These are phyloP conservation scores for Passiflora organensis DNA, from an alignment of 345 rosid genomes.

Conservation along the genomic window DNA sequence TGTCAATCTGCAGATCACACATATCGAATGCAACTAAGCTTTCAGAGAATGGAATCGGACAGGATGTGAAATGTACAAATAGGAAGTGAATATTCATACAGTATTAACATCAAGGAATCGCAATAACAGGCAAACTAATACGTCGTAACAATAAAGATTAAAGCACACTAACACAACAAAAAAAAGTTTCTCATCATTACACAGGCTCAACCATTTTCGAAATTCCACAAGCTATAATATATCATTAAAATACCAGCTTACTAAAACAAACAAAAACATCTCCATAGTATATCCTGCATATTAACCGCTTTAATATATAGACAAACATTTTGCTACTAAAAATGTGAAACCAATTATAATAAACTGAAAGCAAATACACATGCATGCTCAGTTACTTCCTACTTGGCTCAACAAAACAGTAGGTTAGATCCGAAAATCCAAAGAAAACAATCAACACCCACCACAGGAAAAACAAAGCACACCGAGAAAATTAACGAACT, in stretches of 20 bases:
- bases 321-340: not conserved
- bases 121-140: not conserved
- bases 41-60: not conserved
- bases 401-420: not conserved
- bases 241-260: too few species aligned
- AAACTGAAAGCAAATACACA: not conserved
- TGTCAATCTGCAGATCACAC: conserved; percentile 57
- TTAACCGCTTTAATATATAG: not conserved
- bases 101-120: not conserved
- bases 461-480: not conserved
- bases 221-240: too few species aligned
- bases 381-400: not conserved
- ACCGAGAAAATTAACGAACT: not conserved
- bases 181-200: too few species aligned
- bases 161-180: too few species aligned
- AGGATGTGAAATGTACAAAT: not conserved
- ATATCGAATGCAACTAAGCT: not conserved
- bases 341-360: not conserved
- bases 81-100: not conserved
- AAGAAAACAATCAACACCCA: not conserved
- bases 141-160: too few species aligned
- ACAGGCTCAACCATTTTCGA: too few species aligned
- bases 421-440: not conserved
- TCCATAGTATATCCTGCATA: conserved; percentile 9
- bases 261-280: too few species aligned